Conservation (phyloP, 2,329 filamentous ascomycete genomes). For the Arthrobotrys sphaeroides region DNA sequence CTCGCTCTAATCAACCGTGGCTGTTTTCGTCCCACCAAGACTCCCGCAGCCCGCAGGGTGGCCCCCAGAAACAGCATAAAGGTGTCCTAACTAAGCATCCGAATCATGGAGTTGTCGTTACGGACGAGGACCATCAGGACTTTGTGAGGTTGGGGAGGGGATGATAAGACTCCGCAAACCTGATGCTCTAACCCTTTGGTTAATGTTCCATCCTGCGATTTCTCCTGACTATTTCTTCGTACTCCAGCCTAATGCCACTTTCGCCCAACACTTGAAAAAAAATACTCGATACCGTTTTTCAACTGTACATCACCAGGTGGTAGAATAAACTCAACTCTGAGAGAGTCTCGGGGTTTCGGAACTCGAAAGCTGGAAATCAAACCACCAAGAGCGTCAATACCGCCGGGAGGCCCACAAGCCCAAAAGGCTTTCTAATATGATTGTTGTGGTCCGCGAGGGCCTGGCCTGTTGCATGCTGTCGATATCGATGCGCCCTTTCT, state of each 20-base stretch:
- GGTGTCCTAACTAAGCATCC: constrained; percentile 6
- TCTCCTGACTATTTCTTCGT: neutral
- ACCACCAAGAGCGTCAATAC: neutral
- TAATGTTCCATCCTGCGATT: too few species aligned
- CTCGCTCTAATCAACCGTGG: too few species aligned
- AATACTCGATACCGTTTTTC: too few species aligned
- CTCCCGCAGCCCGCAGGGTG: neutral
- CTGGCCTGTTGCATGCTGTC: neutral
- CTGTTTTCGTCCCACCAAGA: constrained; percentile 20
- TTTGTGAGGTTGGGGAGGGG: neutral
- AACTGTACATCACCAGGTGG: too few species aligned
- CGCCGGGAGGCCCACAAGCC: neutral
- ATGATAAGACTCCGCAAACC: neutral
- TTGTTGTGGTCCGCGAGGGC: neutral
- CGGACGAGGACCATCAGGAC: neutral
- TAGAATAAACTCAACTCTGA: too few species aligned
- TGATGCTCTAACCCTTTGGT: too few species aligned
- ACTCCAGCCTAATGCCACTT: neutral
- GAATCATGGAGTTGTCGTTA: neutral
- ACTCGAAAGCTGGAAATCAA: too few species aligned
- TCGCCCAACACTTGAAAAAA: neutral
- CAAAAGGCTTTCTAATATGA: neutral
- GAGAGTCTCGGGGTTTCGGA: neutral
- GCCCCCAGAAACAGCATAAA: constrained; percentile 17
- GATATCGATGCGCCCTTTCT: neutral